These are phyloP conservation scores for Lophiostoma macrostomum DNA, from an alignment of 495 filamentous ascomycete genomes.

Conservation along the genomic window DNA sequence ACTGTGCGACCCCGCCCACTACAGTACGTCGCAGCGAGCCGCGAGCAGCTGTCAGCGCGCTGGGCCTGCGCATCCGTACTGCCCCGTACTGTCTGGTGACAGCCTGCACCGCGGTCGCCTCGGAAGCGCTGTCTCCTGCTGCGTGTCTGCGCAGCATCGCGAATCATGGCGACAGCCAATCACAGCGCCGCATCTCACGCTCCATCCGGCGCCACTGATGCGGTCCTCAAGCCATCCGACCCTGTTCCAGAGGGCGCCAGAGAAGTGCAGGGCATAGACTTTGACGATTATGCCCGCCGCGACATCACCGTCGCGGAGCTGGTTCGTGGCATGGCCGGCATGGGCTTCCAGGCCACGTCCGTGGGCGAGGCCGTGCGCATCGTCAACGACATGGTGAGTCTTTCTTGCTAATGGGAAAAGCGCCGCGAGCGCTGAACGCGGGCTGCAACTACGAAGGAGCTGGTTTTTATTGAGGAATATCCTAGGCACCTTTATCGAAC, in stretches of 20 bases:
- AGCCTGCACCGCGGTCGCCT: too few species aligned
- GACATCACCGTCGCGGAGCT: constrained; percentile 83
- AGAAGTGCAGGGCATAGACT: constrained; percentile 82
- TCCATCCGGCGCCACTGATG: constrained; percentile 69
- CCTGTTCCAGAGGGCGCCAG: constrained; percentile 71
- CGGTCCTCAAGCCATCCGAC: constrained; percentile 84
- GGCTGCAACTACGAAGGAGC: too few species aligned
- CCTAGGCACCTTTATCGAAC: too few species aligned
- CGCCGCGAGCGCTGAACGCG: constrained; percentile 3
- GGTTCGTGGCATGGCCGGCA: constrained; percentile 73
- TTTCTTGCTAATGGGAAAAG: background rate
- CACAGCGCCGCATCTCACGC: constrained; percentile 25
- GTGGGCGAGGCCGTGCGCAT: constrained; percentile 81
- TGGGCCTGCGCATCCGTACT: too few species aligned
- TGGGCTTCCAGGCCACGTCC: constrained; percentile 89
- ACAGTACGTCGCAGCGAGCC: too few species aligned
- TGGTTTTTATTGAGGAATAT: too few species aligned
- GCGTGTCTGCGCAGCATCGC: background rate
- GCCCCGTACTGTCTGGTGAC: too few species aligned
- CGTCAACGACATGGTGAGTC: constrained; percentile 87
- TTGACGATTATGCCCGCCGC: constrained; percentile 69
- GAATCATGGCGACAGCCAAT: constrained; percentile 17
- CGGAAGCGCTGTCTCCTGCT: too few species aligned
- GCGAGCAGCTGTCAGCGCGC: too few species aligned
- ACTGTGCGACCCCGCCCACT: too few species aligned